Evolutionary conservation across 768 basidiomycete species (phyloP).

Genomic region (Collybiopsis confluens): DNA sequence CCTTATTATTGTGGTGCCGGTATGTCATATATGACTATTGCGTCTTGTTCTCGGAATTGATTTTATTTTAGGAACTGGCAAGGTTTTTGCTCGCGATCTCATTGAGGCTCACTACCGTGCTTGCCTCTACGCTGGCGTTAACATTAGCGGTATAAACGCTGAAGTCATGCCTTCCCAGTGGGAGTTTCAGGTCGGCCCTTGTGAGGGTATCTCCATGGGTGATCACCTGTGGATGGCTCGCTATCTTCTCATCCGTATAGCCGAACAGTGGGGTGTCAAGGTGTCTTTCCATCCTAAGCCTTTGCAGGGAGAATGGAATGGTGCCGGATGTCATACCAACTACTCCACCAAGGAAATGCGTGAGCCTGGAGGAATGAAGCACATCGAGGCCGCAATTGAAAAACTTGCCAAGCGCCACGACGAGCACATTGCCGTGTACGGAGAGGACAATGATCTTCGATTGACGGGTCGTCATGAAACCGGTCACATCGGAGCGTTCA

Average conservation of each 20-base stretch:
- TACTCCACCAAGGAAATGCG: slow-evolving; percentile 95
- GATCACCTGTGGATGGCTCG: slow-evolving; percentile 99
- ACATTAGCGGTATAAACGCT: slow-evolving; percentile 99
- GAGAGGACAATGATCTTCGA: slow-evolving; percentile 95
- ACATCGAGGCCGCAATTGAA: slow-evolving; percentile 89
- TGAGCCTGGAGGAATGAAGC: slow-evolving; percentile 88
- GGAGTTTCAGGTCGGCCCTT: slow-evolving; percentile 99
- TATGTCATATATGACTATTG: slow-evolving; percentile 36
- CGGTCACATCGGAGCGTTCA: slow-evolving; percentile 87
- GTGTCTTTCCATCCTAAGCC: slow-evolving; percentile 99
- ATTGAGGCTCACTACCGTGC: slow-evolving; percentile 99
- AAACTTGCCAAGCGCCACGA: slow-evolving; percentile 88
- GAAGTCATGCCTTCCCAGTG: slow-evolving; percentile 99
- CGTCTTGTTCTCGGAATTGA: slow-evolving; percentile 14
- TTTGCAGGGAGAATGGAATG: slow-evolving; percentile 97
- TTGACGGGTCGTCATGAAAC: slow-evolving; percentile 98
- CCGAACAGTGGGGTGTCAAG: slow-evolving; percentile 96
- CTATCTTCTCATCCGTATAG: slow-evolving; percentile 91
- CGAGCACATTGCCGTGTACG: slow-evolving; percentile 96
- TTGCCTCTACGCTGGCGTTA: slow-evolving; percentile 91
- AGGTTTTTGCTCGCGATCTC: slow-evolving; percentile 97
- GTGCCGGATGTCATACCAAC: slow-evolving; percentile 98
- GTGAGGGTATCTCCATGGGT: slow-evolving; percentile 96
- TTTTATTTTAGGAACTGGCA: slow-evolving; percentile 72
- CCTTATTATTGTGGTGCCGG: slow-evolving; percentile 99